Percentiles rank a stretch among this genome's conserved stretches.
Evolutionary conservation across 2,329 filamentous ascomycete species (phyloP).

Genomic region (Colletotrichum cordylinicola): DNA sequence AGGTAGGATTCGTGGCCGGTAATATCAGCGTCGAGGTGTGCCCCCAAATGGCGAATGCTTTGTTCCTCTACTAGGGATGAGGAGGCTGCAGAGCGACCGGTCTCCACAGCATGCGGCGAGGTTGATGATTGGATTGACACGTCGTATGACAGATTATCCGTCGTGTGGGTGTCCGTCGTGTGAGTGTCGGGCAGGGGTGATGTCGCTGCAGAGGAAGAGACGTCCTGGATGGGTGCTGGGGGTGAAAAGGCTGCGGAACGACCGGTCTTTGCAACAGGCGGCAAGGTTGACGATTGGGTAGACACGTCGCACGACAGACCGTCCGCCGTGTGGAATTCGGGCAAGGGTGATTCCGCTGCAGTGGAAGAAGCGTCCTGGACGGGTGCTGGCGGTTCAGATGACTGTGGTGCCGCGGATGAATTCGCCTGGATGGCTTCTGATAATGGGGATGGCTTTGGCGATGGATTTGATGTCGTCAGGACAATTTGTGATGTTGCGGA

Average conservation of each 20-base stretch:
- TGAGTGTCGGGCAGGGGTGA: neutral
- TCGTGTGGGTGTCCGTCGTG: neutral
- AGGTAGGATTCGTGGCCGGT: neutral
- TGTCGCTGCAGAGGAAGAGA: neutral
- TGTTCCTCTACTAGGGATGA: neutral
- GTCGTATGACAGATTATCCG: too few species aligned
- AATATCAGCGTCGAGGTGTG: neutral
- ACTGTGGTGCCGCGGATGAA: neutral
- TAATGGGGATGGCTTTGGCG: neutral
- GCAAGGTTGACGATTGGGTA: too few species aligned
- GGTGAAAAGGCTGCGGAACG: neutral
- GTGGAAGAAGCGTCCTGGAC: neutral
- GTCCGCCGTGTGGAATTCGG: too few species aligned
- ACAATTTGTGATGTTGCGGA: neutral
- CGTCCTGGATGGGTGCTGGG: neutral
- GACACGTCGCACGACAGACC: too few species aligned
- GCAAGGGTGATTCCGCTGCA: too few species aligned
- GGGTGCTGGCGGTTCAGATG: neutral
- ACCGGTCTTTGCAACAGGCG: too few species aligned
- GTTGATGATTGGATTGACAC: neutral
- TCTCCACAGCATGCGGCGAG: neutral
- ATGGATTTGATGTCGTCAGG: neutral
- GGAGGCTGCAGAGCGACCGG: neutral
- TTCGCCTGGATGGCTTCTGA: neutral
- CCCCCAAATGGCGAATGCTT: neutral